Base-by-base conservation (phyloP, 257 asterid species). In the Gentiana dahurica region DNA sequence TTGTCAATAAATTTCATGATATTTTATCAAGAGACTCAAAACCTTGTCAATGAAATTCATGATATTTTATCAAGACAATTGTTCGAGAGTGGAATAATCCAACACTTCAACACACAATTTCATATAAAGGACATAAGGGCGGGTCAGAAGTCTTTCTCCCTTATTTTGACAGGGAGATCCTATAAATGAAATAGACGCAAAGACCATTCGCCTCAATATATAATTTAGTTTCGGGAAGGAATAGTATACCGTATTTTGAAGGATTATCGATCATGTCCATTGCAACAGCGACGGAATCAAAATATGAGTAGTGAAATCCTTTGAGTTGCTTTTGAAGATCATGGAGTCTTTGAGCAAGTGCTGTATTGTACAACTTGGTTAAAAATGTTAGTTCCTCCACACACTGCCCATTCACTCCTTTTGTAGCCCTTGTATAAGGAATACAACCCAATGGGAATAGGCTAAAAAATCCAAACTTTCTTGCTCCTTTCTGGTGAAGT, bases 381-480 rank as follows among this genome's bases (percentile, higher is more conserved):
- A 61, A 48, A 35, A 35, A 53, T 3, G 11, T 65, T 8, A 57
- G 38, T 35, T 46, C 50, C 36, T 49, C 47, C 8, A 11, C 38
- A 54, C 67, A 61, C 1, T 60, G 45, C 6, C 61, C 48, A 45
- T 41, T 37, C 33, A 33, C 45, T 10, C 45, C 36, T 5, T 39
- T 34, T 12, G 37, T 50, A 60, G 60, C 71, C 46, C 55, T 65
- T 5, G 9, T 35, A 52, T 54, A 48, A 10, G 77, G 77, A 4
- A 55, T 8, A 49, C 59, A 47, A 36, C 62, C 68, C n/a, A 67
- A 13, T 6, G 73, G 71, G 8, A 61, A 2, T 60, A 63, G 2
- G 47, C 11, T 63, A 33, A 72, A 13, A 33, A 72, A 53, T 15
- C 45, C 73, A 58, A 72, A 72, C 55, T 72, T 72, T 45, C 73